Evolutionary conservation across 140 eudicot genomes (phyloP).

Genomic region (Senecio squalidus): DNA sequence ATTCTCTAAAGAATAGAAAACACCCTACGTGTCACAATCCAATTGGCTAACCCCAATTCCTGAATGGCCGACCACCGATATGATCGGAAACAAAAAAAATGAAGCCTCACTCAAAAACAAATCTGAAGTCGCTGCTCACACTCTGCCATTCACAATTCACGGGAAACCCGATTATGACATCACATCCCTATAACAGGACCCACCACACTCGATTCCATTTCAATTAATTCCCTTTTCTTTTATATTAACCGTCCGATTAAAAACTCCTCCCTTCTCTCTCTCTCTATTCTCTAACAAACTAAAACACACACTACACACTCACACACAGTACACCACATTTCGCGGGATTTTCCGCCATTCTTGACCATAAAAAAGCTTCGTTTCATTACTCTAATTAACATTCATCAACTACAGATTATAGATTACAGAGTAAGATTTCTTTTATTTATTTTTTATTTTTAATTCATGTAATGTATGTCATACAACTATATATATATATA

Average conservation of each 20-base stretch:
- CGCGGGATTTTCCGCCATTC: constrained; percentile 58
- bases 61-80: background rate
- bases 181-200: constrained; percentile 15
- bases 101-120: constrained; percentile 14
- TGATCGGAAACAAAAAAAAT: constrained; percentile 11
- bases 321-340: constrained; percentile 35
- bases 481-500: background rate
- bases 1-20: background rate
- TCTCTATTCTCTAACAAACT: background rate
- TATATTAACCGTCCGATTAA: constrained; percentile 49
- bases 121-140: constrained; percentile 31
- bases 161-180: constrained; percentile 29
- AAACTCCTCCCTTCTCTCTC: constrained; percentile 16
- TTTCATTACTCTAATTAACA: too few relatives aligned
- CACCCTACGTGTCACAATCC: constrained; percentile 1
- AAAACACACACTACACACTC: constrained; percentile 2
- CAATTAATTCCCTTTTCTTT: constrained; percentile 22
- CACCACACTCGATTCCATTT: constrained; percentile 22
- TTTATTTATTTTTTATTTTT: background rate
- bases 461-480: constrained; percentile 5
- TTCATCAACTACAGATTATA: too few relatives aligned
- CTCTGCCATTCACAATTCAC: constrained; percentile 18
- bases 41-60: background rate
- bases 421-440: too few relatives aligned
- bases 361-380: constrained; percentile 8